Conservation (phyloP, 2,329 filamentous ascomycete species). For the Aspergillus eucalypticola region DNA sequence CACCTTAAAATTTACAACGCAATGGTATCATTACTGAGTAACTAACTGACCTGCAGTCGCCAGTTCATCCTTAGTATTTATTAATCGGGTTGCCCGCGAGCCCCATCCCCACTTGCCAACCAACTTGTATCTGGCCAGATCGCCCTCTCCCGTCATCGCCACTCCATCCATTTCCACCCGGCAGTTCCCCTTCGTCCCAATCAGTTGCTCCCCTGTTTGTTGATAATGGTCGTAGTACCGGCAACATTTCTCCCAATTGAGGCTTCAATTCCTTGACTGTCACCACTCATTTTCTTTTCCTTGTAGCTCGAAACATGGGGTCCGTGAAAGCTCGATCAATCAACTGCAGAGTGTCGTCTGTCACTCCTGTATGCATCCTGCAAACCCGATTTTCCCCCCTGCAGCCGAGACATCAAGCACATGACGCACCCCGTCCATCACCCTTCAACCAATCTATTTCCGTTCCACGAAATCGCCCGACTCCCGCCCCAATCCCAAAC, state of each 20-base stretch:
- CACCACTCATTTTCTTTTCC: background rate
- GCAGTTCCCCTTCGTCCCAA: background rate
- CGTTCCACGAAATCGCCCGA: background rate
- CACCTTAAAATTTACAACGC: no score
- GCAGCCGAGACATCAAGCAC: background rate
- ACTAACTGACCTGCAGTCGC: background rate
- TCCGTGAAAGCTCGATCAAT: background rate
- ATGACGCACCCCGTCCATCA: background rate
- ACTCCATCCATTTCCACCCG: background rate
- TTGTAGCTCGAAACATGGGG: background rate
- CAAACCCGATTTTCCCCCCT: background rate
- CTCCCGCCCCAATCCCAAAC: background rate
- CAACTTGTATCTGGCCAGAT: constrained; percentile 2
- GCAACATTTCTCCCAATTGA: background rate
- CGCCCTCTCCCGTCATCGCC: constrained; percentile 1
- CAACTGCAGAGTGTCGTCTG: background rate
- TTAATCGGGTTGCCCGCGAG: background rate
- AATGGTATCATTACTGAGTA: no score
- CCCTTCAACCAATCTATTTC: background rate
- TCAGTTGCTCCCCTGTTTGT: background rate
- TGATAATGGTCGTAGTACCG: background rate
- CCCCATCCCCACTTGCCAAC: constrained; percentile 1
- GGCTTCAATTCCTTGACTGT: background rate
- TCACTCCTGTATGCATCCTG: constrained; percentile 1
- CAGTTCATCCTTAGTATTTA: background rate